phyloP scores from a whole-genome alignment of 495 filamentous ascomycete species.

The Extremus antarcticus region DNA sequence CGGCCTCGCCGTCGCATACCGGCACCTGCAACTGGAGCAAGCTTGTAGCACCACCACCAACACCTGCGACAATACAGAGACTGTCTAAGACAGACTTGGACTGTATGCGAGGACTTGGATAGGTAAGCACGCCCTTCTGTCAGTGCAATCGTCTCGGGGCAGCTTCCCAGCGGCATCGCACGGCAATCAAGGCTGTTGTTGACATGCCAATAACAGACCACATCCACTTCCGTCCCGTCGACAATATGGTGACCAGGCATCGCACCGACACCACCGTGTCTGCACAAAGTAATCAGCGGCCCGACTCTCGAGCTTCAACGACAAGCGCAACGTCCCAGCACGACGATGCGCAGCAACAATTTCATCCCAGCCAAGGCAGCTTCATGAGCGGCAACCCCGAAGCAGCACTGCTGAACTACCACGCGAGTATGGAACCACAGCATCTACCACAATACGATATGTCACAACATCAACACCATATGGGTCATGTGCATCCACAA shows the following conservation, averaged over 20 bases:
- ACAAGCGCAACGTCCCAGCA: slow-evolving; percentile 41
- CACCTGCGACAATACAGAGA: neutral
- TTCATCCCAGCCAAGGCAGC: slow-evolving; percentile 1
- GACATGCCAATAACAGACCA: neutral
- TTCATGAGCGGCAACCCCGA: slow-evolving; percentile 6
- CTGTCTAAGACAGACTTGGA: neutral
- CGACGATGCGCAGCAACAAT: slow-evolving; percentile 1
- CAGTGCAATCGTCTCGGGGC: no score
- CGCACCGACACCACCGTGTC: slow-evolving; percentile 45
- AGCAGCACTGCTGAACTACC: slow-evolving; percentile 54
- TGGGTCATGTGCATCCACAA: neutral
- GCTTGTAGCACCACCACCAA: neutral
- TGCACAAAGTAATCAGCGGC: slow-evolving; percentile 46
- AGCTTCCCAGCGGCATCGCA: neutral
- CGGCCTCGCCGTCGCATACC: no score
- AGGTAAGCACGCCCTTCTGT: neutral
- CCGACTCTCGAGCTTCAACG: slow-evolving; percentile 72
- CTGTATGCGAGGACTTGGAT: neutral
- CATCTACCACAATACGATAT: slow-evolving; percentile 36
- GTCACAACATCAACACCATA: slow-evolving; percentile 4
- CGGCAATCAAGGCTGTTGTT: neutral
- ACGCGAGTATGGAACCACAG: slow-evolving; percentile 54
- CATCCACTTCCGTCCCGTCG: neutral
- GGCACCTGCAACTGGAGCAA: neutral
- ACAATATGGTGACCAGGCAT: neutral